Conservation (phyloP, 805 yeast genomes). For the Kazachstania bromeliacearum region DNA sequence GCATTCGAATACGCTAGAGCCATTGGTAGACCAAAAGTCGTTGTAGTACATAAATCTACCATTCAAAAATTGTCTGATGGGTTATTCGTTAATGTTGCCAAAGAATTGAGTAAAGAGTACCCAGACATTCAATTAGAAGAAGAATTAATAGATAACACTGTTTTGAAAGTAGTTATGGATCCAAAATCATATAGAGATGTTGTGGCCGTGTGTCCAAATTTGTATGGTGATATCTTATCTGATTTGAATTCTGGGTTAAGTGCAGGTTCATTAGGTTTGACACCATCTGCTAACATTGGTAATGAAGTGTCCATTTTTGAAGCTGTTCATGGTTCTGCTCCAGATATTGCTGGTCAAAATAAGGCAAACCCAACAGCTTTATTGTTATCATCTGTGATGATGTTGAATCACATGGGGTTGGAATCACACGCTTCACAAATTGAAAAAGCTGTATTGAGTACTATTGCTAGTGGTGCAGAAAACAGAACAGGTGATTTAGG, state of each 20-base stretch:
- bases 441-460: conserved; percentile 72
- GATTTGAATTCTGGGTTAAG: conserved; percentile 90
- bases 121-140: conserved; percentile 78
- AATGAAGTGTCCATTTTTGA: conserved; percentile 95
- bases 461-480: conserved; percentile 92
- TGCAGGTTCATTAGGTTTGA: conserved; percentile 96
- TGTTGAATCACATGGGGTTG: conserved; percentile 97
- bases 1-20: conserved; percentile 94
- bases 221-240: conserved; percentile 98
- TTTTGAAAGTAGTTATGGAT: conserved; percentile 79
- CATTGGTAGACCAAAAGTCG: conserved; percentile 75
- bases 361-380: conserved; percentile 98
- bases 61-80: conserved; percentile 98
- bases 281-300: conserved; percentile 99
- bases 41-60: conserved; percentile 96
- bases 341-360: conserved; percentile 98
- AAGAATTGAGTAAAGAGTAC: conserved; percentile 81
- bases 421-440: conserved; percentile 71
- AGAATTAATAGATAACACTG: conserved; percentile 93
- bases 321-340: conserved; percentile 99
- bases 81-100: conserved; percentile 85
- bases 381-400: conserved; percentile 92
- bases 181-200: conserved; percentile 77
- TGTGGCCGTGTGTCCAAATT: conserved; percentile 96
- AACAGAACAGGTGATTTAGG: conserved; percentile 90